phyloP scores from a whole-genome alignment of 148 eudicot species.

The Camellia sinensis region DNA sequence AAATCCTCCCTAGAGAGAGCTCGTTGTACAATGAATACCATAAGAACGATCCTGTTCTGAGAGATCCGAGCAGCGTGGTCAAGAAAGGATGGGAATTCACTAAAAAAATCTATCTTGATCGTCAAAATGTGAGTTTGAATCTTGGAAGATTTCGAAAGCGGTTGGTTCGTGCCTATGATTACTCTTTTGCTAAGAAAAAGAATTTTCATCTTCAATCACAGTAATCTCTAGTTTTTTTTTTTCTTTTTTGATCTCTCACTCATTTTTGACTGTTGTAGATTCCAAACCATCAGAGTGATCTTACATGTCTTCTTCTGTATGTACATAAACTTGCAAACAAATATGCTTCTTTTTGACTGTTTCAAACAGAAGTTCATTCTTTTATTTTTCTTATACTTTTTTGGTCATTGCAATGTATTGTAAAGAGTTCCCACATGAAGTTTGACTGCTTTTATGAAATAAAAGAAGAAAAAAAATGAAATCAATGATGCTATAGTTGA shows the following conservation, averaged over 20 bases:
- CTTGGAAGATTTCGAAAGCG: constrained; percentile 63
- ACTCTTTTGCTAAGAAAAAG: constrained; percentile 36
- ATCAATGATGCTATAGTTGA: no score
- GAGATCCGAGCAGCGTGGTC: constrained; percentile 55
- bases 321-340: no score
- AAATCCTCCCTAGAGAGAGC: constrained; percentile 67
- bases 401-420: no score
- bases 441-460: no score
- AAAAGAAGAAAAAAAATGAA: no score
- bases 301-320: no score
- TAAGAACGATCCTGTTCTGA: constrained; percentile 55
- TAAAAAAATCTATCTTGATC: constrained; percentile 76
- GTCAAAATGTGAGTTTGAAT: constrained; percentile 71
- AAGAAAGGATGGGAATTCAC: constrained; percentile 79
- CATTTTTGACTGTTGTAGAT: background rate
- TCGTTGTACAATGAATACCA: constrained; percentile 67
- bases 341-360: no score
- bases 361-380: no score
- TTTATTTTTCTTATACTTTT: no score
- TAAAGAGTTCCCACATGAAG: no score
- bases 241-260: constrained; percentile 31
- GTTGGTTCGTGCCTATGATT: constrained; percentile 62
- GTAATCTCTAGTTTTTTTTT: constrained; percentile 19
- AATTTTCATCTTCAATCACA: constrained; percentile 22
- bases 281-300: background rate